phyloP scores from a whole-genome alignment of 495 filamentous ascomycete species.

The Mytilinidion resinicola region DNA sequence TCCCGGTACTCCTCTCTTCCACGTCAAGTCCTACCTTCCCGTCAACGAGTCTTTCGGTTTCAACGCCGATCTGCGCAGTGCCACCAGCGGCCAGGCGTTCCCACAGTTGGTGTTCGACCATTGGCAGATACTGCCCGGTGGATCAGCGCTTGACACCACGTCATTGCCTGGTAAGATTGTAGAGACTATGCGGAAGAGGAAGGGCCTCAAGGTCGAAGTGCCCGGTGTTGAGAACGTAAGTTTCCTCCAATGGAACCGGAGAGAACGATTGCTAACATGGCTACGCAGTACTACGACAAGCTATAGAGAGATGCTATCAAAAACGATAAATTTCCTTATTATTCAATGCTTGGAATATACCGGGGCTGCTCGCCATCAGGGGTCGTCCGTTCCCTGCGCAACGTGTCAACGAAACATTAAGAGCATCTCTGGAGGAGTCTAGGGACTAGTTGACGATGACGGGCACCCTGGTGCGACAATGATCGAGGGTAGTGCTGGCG shows the following conservation, averaged over 20 bases:
- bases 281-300: conserved; percentile 92
- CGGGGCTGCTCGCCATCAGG: conserved; percentile 16
- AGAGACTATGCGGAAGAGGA: conserved; percentile 89
- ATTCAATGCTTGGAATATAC: conserved; percentile 11
- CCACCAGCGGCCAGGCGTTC: conserved; percentile 96
- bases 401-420: background rate
- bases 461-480: conserved; percentile 8
- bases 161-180: conserved; percentile 84
- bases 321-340: conserved; percentile 31
- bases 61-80: conserved; percentile 89
- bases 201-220: conserved; percentile 95
- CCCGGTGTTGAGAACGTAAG: conserved; percentile 91
- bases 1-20: conserved; percentile 97
- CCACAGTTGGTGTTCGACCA: conserved; percentile 98
- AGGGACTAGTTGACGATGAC: conserved; percentile 9
- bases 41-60: conserved; percentile 99
- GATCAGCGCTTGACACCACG: conserved; percentile 79
- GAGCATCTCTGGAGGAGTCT: too few relatives aligned
- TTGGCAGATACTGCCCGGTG: conserved; percentile 92
- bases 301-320: conserved; percentile 54
- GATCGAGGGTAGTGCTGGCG: background rate
- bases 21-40: conserved; percentile 97
- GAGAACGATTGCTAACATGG: conserved; percentile 45
- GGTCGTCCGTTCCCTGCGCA: conserved; percentile 11
- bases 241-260: conserved; percentile 24